Evolutionary conservation across 257 asterid genomes (phyloP), one percentile per base, ranked within the genome.

Genomic region (Cynanchum wilfordii): DNA sequence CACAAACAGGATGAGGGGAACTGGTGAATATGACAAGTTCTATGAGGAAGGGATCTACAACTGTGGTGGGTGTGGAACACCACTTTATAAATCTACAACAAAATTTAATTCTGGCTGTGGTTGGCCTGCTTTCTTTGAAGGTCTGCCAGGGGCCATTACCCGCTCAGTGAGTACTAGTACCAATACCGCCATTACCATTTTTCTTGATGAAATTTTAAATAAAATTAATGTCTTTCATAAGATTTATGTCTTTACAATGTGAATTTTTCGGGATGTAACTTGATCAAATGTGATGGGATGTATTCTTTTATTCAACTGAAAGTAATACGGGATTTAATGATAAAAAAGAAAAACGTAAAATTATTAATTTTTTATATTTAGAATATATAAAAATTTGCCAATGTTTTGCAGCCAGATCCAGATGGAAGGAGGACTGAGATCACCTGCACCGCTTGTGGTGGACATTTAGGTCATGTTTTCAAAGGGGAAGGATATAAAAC

Each of bases 371-470:
- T n/a, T n/a, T n/a, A n/a, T n/a, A n/a, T n/a, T n/a, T n/a, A n/a
- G n/a, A n/a, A n/a, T n/a, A n/a, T n/a, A n/a, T n/a, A n/a, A n/a
- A 25, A 13, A 25, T 67, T 55, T 29, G n/a, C 69, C 30, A 19
- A 9, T 82, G 74, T n/a, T n/a, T 57, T 42, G 47, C 87, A 87
- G 94, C 95, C 88, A 17, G 95, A 91, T 73, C 93, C 90, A 22
- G 93, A 89, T 63, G 96, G 97, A 10, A 83, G 91, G 88, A 86
- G 95, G 89, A 89, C 88, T 8, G 93, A 89, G 88, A 89, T 91
- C 45, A 91, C 96, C 0, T 91, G 95, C 77, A 81, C 91, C 0
- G 90, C 89, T 0, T 91, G 96, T 57, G 95, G 89, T 15, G 95
- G 95, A 19, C 95, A 89, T 60, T 74, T 88, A 49, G 96, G 97